Evolutionary conservation across 2,329 filamentous ascomycete species (phyloP).

Genomic region (Colletotrichum caudatum): DNA sequence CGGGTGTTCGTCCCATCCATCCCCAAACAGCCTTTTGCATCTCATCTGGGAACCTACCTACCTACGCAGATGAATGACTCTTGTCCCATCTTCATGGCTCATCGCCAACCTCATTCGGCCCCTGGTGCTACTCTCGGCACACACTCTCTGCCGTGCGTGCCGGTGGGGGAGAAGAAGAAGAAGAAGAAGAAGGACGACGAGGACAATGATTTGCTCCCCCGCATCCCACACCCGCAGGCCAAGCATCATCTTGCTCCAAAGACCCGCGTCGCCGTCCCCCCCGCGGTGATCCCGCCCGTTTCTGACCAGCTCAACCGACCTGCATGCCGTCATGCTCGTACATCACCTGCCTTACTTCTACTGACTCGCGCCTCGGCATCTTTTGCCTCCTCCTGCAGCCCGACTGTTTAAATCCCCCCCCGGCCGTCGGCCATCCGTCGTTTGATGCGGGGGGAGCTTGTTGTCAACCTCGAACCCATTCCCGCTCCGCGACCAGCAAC

Average conservation of each 20-base stretch:
- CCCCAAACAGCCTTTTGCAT: neutral
- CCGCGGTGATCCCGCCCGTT: slow-evolving; percentile 32
- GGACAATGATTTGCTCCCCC: neutral
- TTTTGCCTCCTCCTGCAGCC: neutral
- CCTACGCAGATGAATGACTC: neutral
- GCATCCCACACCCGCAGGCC: slow-evolving; percentile 6
- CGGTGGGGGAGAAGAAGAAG: too few relatives aligned
- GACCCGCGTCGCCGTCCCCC: neutral
- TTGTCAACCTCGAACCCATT: slow-evolving; percentile 3
- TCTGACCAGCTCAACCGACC: slow-evolving; percentile 10
- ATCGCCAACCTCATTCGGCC: neutral
- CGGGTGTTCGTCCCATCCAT: slow-evolving; percentile 6
- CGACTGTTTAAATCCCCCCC: neutral
- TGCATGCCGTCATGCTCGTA: slow-evolving; percentile 34
- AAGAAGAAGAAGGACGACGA: too few relatives aligned
- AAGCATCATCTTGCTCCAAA: slow-evolving; percentile 11
- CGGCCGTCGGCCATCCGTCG: neutral
- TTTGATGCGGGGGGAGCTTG: slow-evolving; percentile 28
- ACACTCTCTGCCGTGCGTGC: neutral
- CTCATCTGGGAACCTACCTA: neutral
- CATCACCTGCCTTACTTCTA: neutral
- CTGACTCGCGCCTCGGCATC: neutral
- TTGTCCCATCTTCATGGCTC: neutral
- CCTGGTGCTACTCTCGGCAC: neutral
- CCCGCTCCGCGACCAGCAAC: neutral